Evolutionary conservation across 164 flowering plant genomes (phyloP).

Genomic region (Warburgia ugandensis): DNA sequence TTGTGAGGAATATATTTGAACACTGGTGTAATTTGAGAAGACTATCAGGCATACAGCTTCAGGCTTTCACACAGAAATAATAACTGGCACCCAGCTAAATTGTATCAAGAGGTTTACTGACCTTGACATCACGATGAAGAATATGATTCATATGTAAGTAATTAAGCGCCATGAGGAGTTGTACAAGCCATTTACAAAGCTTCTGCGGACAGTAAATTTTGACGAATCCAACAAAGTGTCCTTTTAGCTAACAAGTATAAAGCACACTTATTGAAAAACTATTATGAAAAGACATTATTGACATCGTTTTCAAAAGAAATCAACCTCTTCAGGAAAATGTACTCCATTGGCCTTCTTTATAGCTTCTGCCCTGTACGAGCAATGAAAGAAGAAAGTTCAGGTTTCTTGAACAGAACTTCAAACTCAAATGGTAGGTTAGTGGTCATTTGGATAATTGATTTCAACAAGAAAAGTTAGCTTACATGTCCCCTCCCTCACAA

Average conservation of each 20-base stretch:
- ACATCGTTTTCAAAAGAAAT: neutral
- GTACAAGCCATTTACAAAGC: constrained; percentile 95
- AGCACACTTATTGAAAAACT: neutral
- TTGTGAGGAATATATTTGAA: constrained; percentile 94
- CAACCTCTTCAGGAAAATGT: constrained; percentile 84
- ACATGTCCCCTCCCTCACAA: constrained; percentile 98
- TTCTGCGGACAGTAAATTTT: constrained; percentile 41
- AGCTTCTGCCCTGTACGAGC: constrained; percentile 65
- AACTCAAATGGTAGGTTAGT: too few relatives aligned
- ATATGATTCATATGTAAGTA: constrained; percentile 86
- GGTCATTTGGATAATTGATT: constrained; percentile 6
- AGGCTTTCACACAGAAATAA: constrained; percentile 3
- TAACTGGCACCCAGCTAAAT: constrained; percentile 1
- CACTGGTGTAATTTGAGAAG: constrained; percentile 52
- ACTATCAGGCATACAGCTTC: constrained; percentile 18
- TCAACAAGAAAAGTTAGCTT: constrained; percentile 25
- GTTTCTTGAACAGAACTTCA: neutral
- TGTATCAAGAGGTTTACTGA: constrained; percentile 24
- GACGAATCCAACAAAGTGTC: neutral
- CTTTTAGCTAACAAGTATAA: neutral
- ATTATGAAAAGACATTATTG: neutral
- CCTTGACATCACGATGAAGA: constrained; percentile 99
- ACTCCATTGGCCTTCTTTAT: constrained; percentile 70
- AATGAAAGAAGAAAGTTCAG: constrained; percentile 4
- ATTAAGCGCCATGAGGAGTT: constrained; percentile 92